Base-by-base conservation (phyloP, 768 basidiomycete genomes). In the Clathrus columnatus region DNA sequence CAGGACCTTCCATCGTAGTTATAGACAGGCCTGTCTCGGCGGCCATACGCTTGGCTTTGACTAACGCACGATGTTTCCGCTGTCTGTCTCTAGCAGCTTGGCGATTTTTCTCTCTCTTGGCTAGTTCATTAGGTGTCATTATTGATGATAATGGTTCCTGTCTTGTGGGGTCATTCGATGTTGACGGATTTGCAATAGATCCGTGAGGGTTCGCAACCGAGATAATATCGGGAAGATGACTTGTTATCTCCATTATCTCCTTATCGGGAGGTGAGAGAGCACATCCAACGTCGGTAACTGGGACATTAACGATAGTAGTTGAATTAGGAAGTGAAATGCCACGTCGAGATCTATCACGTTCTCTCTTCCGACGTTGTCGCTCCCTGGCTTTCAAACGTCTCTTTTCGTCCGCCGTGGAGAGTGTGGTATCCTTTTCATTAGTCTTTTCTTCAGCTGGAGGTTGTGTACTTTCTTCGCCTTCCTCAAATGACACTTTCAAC, bases 321-420 rank as follows among this genome's bases (percentile, higher is more conserved):
- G 36, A 36, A 14, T 11, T 11, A n/a, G 30, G 29, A 1, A 43
- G 55, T 4, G 23, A 44, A 18, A 23, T 49, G 24, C 48, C 54
- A 20, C 54, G 52, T 24, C 48, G 36, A 27, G 73, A 72, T 47
- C 77, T 70, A 68, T 77, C 77, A 63, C 86, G 79, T 70, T 89
- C 89, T 49, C 89, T 82, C 67, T 91, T 91, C 59, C 87, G 68
- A 47, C 89, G 80, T 67, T 91, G 89, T 58, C 89, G 75, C 67
- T 91, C 89, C 41, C 90, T 86, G 1, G 89, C 89, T 68, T 91
- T 90, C 75, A 88, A 86, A 62, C 89, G 80, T 67, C 90, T 91
- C 62, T 80, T 74, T 48, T 55, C 54, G 6, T 47, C 48, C 7
- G 54, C n/a, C n/a, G n/a, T n/a, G n/a, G n/a, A n/a, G n/a, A n/a